Base-by-base conservation (phyloP, 208 protist species). In the Trypanosoma avium region DNA sequence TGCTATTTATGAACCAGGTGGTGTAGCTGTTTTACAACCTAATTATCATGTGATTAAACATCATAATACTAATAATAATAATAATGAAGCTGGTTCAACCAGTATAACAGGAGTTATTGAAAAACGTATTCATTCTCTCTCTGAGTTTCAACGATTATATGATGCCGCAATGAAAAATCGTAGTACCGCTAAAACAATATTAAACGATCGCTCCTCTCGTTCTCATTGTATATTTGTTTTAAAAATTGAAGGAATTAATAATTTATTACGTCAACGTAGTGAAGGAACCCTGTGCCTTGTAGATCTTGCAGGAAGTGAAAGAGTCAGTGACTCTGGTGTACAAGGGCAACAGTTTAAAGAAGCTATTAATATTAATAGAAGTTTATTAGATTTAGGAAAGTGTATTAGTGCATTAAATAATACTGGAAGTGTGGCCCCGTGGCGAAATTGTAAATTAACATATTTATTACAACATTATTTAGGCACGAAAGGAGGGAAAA, bases 271-370 rank as follows among this genome's bases (percentile, higher is more conserved):
- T 2, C 90, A 95, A 63, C 81, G 79, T 10, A 96, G 84, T 61
- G 73, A 83, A 6, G 87, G 88, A 5, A 74, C 79, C 24, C 70
- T 97, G 29, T 95, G 88, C 69, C 76, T 98, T 19, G 79, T 98
- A 12, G 97, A 98, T 75, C 79, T 98, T 33, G 97, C 97, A 5
- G 97, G 97, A 42, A 97, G 91, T 56, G 97, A 98, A 73, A 73
- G 96, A 24, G 79, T 96, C 40, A 88, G 83, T 43, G 92, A 97
- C 19, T 96, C 90, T 10, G 93, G 92, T 8, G 90, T 81, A 29
- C 82, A 92, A 35, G 95, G 93, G 0, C 72, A 86, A 64, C 83
- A 93, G 42, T 76, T 97, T 46, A 86, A 92, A 65, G 95, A 98
- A 75, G 88, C 90, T 29, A 76, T 93, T 22, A 93, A 91, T 74